Base-by-base conservation (phyloP, 192 early-diverging fungal species). In the Podila epigama region DNA sequence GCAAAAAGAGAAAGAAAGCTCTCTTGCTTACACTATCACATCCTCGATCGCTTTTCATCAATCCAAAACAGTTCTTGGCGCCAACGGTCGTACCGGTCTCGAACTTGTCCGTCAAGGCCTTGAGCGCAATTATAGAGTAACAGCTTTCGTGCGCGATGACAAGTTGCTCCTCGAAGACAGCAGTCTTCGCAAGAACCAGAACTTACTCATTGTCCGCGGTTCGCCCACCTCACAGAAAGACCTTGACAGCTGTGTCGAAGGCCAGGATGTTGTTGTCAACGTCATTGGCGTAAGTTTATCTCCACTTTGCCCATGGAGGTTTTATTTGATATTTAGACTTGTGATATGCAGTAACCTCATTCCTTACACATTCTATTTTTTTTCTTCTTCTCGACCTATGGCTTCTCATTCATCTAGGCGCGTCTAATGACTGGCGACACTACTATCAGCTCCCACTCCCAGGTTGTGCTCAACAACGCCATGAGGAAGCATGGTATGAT, bases 181-280 rank as follows among this genome's bases (percentile, higher is more conserved):
- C 25, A 40, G 55, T 10, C 50, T 78, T n/a, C 68, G 73, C 11
- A 70, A 69, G 55, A 78, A 82, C 37, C 73, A 70, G 18, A 82
- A 82, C 32, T 56, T 82, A 12, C 52, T 78, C 29, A 78, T 82
- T 28, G 65, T 71, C 32, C 35, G 69, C 4, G 81, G 81, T 1
- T 82, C 73, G 0, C 66, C 75, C 0, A 68, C 70, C 36, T 72
- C 73, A 5, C 69, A 69, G 16, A 50, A 50, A 7, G 81, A 82
- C 51, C 36, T 82, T 1, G 81, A 82, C 28, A 54, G 75, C 13
- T 75, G 73, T 32, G 63, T 82, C 12, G 81, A 82, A 51, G 69
- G 66, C 2, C 72, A 82, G 12, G 81, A 82, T 72, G 81, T 71
- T 8, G 66, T 82, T 15, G 67, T 82, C 34, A 82, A 82, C 52